A percentile compares a stretch with the other conserved stretches of the same genome.
Conservation (phyloP, 2,329 filamentous ascomycete genomes). For the Alternaria consortialis region DNA sequence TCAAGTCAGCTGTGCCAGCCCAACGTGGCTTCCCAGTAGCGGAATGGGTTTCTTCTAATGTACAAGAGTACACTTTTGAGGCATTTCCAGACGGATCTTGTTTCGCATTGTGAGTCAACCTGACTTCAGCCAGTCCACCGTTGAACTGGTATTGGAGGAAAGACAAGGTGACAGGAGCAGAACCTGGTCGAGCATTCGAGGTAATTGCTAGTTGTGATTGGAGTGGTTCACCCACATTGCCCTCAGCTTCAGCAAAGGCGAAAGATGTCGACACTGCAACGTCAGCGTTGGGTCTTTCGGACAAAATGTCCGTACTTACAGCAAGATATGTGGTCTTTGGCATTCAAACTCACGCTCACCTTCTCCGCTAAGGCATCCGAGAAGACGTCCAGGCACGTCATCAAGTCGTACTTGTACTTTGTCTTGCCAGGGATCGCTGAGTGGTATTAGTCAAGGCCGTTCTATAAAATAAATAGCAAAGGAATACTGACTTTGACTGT, state of each 20-base stretch:
- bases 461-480: too few relatives aligned
- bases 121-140: constrained; percentile 52
- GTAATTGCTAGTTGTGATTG: constrained; percentile 64
- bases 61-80: constrained; percentile 33
- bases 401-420: constrained; percentile 56
- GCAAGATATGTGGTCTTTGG: constrained; percentile 60
- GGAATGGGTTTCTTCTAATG: constrained; percentile 39
- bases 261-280: constrained; percentile 60
- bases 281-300: constrained; percentile 42
- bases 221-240: constrained; percentile 67
- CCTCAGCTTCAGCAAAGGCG: constrained; percentile 63
- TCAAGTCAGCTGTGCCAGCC: constrained; percentile 69
- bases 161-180: constrained; percentile 58
- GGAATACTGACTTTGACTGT: constrained; percentile 42
- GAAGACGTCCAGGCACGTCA: constrained; percentile 56
- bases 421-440: constrained; percentile 44
- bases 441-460: constrained; percentile 18
- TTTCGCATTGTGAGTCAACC: constrained; percentile 37
- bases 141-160: constrained; percentile 63
- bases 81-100: constrained; percentile 13
- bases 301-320: constrained; percentile 50
- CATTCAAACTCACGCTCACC: constrained; percentile 57
- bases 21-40: constrained; percentile 53
- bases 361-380: constrained; percentile 48
- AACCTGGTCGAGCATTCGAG: constrained; percentile 58